Evolutionary conservation across 176 grass and related monocot species (phyloP), one percentile per base, ranked within the genome.

Genomic region (Tillandsia leiboldiana): DNA sequence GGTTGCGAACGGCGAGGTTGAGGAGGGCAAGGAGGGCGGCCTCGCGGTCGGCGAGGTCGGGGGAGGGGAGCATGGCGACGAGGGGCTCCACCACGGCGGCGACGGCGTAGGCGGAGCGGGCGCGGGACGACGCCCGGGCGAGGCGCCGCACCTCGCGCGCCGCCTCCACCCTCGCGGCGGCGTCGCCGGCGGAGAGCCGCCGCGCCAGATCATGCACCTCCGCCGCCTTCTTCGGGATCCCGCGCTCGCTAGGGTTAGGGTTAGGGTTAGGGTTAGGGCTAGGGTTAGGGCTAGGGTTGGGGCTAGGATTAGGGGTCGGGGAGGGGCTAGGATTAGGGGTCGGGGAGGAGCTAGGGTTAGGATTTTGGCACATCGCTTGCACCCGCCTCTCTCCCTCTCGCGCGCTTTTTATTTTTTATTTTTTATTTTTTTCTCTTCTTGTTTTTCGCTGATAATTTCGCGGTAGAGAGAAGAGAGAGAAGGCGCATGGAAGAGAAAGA

Each of bases 1-100:
- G 64, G 28, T 77, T 77, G 29, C 65, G 74, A 14, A 69, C 64
- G 51, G 74, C 74, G 15, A 77, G 74, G 51, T 77, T 77, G 52
- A 77, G 65, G 9, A 77, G 64, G 1, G 74, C 74, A 28, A 77
- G 51, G 51, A 77, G 74, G 51, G 74, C 74, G 18, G 74, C 26
- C 65, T 77, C 65, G 9, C 28, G 64, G n/a, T 27, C n/a, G 29
- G 49, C 52, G 28, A 12, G 65, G 51, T 77, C 74, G 3, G 52
- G 28, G 11, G 74, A 58, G 17, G 74, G 33, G 8, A 77, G 74
- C 74, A 76, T 76, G 51, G 51, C 50, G 26, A 76, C 26, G 51
- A 76, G 74, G 28, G 74, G 74, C 74, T 76, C 63, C 23, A 76
- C 74, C 10, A 77, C 65, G 17, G 74, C 15, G 13, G 74, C 51